phyloP scores from a whole-genome alignment of 2,329 filamentous ascomycete genomes.

The Phaeoacremonium minimum region DNA sequence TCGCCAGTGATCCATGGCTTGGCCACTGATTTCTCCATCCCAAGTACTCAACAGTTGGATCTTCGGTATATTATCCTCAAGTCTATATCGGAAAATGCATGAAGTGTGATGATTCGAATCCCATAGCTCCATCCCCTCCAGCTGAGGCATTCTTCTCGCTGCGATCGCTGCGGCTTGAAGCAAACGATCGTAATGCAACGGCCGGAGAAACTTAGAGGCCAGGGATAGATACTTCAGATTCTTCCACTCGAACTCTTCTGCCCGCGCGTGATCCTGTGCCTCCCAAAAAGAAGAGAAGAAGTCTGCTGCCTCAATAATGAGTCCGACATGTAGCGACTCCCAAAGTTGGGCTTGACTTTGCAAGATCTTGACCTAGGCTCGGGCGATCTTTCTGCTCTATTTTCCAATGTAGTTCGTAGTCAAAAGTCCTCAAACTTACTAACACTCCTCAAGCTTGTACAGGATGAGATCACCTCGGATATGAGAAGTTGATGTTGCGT shows the following conservation, averaged over 20 bases:
- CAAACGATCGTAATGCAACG: neutral
- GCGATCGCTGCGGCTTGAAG: neutral
- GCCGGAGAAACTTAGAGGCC: neutral
- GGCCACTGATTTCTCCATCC: neutral
- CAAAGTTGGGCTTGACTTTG: neutral
- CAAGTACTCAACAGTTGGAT: neutral
- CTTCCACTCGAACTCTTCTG: constrained; percentile 1
- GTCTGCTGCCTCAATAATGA: neutral
- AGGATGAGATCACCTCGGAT: neutral
- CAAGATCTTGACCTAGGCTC: neutral
- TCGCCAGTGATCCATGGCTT: neutral
- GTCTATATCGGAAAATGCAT: neutral
- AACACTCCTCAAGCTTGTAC: neutral
- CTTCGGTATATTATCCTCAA: neutral
- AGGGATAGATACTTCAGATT: neutral
- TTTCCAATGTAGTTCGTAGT: neutral
- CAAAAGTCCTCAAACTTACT: neutral
- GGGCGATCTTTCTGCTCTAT: neutral
- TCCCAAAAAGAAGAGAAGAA: constrained; percentile 2
- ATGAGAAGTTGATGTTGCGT: neutral
- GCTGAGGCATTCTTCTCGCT: neutral
- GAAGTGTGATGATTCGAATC: neutral
- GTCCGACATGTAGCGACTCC: constrained; percentile 1
- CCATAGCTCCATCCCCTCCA: neutral
- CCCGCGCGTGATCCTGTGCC: neutral